Conservation (phyloP, 2,329 filamentous ascomycete genomes). For the Aspergillus phoenicis region DNA sequence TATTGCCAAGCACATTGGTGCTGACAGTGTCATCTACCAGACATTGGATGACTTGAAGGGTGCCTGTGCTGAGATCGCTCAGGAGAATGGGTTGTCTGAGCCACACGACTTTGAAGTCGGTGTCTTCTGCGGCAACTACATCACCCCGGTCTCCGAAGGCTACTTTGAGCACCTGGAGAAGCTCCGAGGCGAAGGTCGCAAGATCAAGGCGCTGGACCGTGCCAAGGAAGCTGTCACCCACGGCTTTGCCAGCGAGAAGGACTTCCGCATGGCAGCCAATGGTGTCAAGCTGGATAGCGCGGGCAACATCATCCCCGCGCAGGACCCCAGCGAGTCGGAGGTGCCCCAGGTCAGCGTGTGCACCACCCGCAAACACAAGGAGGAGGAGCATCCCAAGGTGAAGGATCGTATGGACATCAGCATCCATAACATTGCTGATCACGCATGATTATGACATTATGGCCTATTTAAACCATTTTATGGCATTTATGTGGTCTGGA, state of each 20-base stretch:
- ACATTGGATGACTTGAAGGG: constrained; percentile 76
- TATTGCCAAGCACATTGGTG: constrained; percentile 69
- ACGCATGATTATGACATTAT: constrained; percentile 35
- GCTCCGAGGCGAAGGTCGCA: constrained; percentile 69
- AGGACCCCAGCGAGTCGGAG: constrained; percentile 24
- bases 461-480: constrained; percentile 9
- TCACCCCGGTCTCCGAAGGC: constrained; percentile 73
- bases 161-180: constrained; percentile 82
- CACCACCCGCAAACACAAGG: constrained; percentile 20
- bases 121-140: constrained; percentile 86
- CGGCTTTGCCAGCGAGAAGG: constrained; percentile 61
- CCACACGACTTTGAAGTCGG: constrained; percentile 78
- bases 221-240: constrained; percentile 67
- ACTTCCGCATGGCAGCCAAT: constrained; percentile 64
- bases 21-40: constrained; percentile 77
- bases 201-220: constrained; percentile 66
- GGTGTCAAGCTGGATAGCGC: constrained; percentile 60
- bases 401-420: constrained; percentile 61
- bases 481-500: constrained; percentile 17
- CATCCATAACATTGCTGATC: constrained; percentile 60
- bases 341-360: constrained; percentile 28
- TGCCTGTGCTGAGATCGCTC: constrained; percentile 72
- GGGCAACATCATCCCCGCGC: constrained; percentile 60
- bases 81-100: constrained; percentile 55
- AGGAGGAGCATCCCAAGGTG: constrained; percentile 44